These are phyloP conservation scores for Hypoxylon sp. DNA, from an alignment of 2,329 filamentous ascomycete species.

Conservation along the genomic window DNA sequence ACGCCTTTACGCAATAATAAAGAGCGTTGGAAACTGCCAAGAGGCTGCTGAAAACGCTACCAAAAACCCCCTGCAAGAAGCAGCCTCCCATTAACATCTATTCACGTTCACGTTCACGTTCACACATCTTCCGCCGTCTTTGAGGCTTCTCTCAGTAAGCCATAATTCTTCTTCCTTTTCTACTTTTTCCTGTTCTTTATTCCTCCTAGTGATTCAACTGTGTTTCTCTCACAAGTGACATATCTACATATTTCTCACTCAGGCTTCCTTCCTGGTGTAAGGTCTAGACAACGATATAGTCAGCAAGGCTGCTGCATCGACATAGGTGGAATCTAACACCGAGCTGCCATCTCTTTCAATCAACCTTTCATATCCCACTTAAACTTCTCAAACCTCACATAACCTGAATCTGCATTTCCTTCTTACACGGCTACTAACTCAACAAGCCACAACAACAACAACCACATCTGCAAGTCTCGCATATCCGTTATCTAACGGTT, in stretches of 20 bases:
- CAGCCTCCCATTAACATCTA: slow-evolving; percentile 24
- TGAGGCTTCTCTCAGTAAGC: neutral
- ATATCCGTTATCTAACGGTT: neutral
- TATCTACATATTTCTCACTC: neutral
- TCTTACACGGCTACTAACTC: no score
- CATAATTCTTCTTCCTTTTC: slow-evolving; percentile 5
- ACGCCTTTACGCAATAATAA: slow-evolving; percentile 5
- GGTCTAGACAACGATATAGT: slow-evolving; percentile 1
- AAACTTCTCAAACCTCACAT: no score
- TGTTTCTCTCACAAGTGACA: neutral
- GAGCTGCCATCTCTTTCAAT: no score
- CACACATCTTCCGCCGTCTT: slow-evolving; percentile 9
- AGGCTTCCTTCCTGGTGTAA: neutral
- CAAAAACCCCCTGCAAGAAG: slow-evolving; percentile 8
- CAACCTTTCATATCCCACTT: no score
- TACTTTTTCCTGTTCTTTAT: slow-evolving; percentile 5
- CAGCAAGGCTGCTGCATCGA: no score
- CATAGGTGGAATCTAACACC: no score
- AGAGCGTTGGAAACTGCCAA: slow-evolving; percentile 23
- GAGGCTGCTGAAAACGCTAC: slow-evolving; percentile 10
- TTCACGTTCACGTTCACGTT: slow-evolving; percentile 30
- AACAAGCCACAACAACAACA: neutral
- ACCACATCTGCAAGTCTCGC: neutral
- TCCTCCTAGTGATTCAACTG: neutral
- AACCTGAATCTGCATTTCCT: no score